These are phyloP conservation scores for Xylaria venustula DNA, from an alignment of 495 filamentous ascomycete genomes.

Conservation along the genomic window DNA sequence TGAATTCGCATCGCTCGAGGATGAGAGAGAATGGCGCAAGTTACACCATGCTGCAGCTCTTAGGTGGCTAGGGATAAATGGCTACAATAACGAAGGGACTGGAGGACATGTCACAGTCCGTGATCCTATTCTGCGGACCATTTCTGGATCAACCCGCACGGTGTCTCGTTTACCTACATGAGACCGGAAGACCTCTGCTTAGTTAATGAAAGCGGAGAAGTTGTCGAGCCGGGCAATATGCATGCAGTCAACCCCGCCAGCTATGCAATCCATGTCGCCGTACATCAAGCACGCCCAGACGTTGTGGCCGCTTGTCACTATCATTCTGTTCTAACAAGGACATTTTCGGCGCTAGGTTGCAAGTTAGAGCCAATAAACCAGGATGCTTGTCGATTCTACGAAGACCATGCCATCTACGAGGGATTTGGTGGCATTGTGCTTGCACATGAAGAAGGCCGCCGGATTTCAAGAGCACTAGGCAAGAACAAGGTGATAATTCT, in stretches of 20 bases:
- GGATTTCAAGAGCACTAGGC: conserved; percentile 56
- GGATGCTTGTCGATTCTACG: conserved; percentile 67
- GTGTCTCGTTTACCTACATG: too few species aligned
- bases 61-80: too few species aligned
- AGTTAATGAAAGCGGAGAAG: too few species aligned
- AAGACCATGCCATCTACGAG: conserved; percentile 30
- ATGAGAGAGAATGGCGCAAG: too few species aligned
- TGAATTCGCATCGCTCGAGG: too few species aligned
- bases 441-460: conserved; percentile 55
- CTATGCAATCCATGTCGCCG: conserved; percentile 67
- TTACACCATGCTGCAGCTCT: too few species aligned
- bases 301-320: conserved; percentile 70
- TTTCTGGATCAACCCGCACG: too few species aligned
- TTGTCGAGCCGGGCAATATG: too few species aligned
- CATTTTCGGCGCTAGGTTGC: conserved; percentile 65
- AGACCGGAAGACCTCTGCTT: too few species aligned
- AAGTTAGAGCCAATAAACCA: conserved; percentile 72
- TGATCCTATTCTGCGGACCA: conserved; percentile 40
- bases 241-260: conserved; percentile 53
- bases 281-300: conserved; percentile 69
- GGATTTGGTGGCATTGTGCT: conserved; percentile 44
- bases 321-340: conserved; percentile 68
- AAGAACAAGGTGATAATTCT: conserved; percentile 59
- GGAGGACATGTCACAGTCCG: conserved; percentile 62
- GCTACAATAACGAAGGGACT: conserved; percentile 36